Percentiles rank a stretch among this genome's conserved stretches.
Conservation (phyloP, 2,329 filamentous ascomycete genomes). For the Neofusicoccum parvum region DNA sequence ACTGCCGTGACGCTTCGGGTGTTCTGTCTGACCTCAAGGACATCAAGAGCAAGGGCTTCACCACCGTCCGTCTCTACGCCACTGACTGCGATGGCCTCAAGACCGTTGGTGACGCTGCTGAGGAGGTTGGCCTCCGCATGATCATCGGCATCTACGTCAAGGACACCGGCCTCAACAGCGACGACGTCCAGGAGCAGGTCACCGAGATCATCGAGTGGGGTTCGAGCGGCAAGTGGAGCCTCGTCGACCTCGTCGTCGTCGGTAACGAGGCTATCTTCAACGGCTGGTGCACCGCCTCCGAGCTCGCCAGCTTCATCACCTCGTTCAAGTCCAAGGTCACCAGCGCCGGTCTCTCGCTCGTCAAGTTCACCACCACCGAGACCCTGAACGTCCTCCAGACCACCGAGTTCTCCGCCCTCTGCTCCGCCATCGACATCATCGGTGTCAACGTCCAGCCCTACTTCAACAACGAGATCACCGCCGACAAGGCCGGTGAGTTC, state of each 20-base stretch:
- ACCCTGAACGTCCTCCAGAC: conserved; percentile 73
- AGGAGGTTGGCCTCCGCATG: conserved; percentile 69
- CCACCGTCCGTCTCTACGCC: conserved; percentile 78
- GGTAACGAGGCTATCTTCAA: conserved; percentile 91
- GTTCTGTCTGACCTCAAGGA: conserved; percentile 45
- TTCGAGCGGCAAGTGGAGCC: conserved; percentile 71
- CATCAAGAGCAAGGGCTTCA: conserved; percentile 57
- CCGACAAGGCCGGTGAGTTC: conserved; percentile 73
- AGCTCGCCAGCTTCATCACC: conserved; percentile 72
- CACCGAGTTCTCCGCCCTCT: conserved; percentile 60
- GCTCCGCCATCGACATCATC: conserved; percentile 73
- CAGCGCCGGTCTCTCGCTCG: conserved; percentile 65
- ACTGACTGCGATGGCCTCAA: conserved; percentile 85
- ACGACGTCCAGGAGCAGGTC: conserved; percentile 73
- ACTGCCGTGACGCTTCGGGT: conserved; percentile 45
- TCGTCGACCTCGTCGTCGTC: conserved; percentile 78
- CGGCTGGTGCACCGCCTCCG: conserved; percentile 62
- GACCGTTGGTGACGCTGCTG: conserved; percentile 71
- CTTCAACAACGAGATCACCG: conserved; percentile 75
- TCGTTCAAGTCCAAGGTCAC: conserved; percentile 66
- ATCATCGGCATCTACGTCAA: conserved; percentile 89
- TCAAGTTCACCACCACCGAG: conserved; percentile 70
- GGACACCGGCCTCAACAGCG: conserved; percentile 52
- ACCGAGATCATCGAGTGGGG: conserved; percentile 70
- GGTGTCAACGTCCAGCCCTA: conserved; percentile 90